Conservation (phyloP, 345 rosid genomes). For the Erucastrum elatum region DNA sequence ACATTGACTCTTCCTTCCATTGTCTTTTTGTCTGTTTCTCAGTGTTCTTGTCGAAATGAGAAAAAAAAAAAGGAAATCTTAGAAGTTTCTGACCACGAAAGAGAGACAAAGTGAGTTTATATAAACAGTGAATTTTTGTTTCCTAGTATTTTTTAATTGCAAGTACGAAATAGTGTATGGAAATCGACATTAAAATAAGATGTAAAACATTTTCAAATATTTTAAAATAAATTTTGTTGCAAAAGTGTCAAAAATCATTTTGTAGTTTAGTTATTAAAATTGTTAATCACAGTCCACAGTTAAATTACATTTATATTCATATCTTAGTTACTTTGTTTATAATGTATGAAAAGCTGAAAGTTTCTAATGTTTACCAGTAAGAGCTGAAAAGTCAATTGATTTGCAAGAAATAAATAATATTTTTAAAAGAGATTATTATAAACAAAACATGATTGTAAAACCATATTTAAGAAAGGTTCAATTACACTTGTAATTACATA, state of each 20-base stretch:
- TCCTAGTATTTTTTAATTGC: neutral
- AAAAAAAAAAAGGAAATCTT: neutral
- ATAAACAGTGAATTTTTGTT: neutral
- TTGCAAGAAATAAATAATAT: neutral
- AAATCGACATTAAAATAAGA: neutral
- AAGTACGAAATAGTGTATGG: neutral
- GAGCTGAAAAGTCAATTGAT: neutral
- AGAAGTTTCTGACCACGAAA: neutral
- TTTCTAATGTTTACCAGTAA: too few species aligned
- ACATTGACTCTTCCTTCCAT: constrained; percentile 36
- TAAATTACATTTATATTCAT: too few species aligned
- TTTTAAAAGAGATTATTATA: too few species aligned
- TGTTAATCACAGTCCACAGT: neutral
- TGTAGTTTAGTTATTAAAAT: neutral
- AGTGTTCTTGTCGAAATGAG: neutral
- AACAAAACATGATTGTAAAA: neutral
- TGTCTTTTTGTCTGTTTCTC: constrained; percentile 20
- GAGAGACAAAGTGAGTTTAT: neutral
- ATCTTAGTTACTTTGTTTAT: too few species aligned
- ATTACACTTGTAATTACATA: neutral
- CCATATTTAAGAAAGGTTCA: neutral
- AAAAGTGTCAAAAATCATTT: neutral
- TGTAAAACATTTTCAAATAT: neutral
- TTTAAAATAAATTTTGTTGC: neutral
- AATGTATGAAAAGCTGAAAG: neutral